Base-by-base conservation (phyloP, 176 grass and related monocot genomes). In the Oryza glumipatula region DNA sequence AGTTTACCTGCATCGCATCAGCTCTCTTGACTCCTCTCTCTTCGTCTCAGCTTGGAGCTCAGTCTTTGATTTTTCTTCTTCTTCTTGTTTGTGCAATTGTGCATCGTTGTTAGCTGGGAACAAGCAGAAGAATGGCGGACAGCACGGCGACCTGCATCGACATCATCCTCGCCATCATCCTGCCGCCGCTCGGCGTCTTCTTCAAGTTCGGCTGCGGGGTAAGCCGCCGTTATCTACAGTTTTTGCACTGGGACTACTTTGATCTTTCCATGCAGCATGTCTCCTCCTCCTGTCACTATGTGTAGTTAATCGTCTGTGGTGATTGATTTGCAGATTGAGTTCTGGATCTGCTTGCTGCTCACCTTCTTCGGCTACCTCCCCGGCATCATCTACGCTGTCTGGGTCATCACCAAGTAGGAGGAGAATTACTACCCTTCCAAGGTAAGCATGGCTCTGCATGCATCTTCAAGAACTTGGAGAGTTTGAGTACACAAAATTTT, bases 181-280 rank as follows among this genome's bases (percentile, higher is more conserved):
- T 98, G 17, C 95, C 95, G 72, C 95, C 95, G 10, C 95, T 98
- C 76, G 95, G 95, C 4, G 95, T 98, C 82, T 98, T 98, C 90
- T 88, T 98, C 87, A 98, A 87, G 82, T 95, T 88, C 86, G 95
- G 87, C 8, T 95, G 90, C 87, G 39, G 90, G 91, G 95, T 97
- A 52, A 43, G 65, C 39, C 54, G 7, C 23, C 1, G 4, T 56
- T 56, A 19, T 19, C 35, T 54, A 13, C 15, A 49, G 47, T 49
- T 49, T 1, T 49, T 49, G 51, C 51, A 56, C 14, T 56, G 51
- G 1, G 5, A 19, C 16, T 56, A 7, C 51, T 19, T 19, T 19
- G 14, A 19, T 19, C 5, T 56, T 56, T 19, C 51, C 51, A 17
- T 54, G 3, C 49, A 52, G 49, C 16, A 32, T 32, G 30, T 32